phyloP scores from a whole-genome alignment of 2,329 filamentous ascomycete genomes.

The Phaeosphaeriaceae sp. region DNA sequence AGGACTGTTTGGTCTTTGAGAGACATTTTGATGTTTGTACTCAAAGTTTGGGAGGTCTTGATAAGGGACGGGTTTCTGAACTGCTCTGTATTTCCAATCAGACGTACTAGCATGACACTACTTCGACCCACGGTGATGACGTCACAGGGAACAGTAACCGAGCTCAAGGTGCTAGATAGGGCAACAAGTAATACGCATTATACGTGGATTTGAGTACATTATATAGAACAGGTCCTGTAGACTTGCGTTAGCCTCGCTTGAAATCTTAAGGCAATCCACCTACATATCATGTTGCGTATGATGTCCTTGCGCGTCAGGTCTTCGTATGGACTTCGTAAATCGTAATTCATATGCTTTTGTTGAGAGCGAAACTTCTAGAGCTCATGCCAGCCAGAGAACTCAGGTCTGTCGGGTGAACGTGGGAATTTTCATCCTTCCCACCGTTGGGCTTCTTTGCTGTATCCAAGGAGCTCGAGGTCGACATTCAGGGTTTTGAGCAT shows the following conservation, averaged over 20 bases:
- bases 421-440: constrained; percentile 61
- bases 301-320: not conserved
- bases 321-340: constrained; percentile 1
- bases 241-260: not conserved
- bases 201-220: not conserved
- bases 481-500: constrained; percentile 73
- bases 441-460: constrained; percentile 62
- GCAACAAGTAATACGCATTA: not conserved
- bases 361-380: not conserved
- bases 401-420: not conserved
- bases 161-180: not conserved
- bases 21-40: constrained; percentile 23
- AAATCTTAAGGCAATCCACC: not conserved
- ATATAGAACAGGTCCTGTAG: not conserved
- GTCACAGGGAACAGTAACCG: not conserved
- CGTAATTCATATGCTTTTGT: not conserved
- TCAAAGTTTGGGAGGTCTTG: too few species aligned
- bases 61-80: not conserved
- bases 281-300: not conserved
- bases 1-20: constrained; percentile 32
- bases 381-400: not conserved
- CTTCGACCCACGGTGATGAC: not conserved
- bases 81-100: not conserved
- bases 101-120: too few species aligned
- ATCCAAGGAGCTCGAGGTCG: constrained; percentile 68